These are phyloP conservation scores for Saturnispora silvae DNA, from an alignment of 805 yeast species.

Conservation along the genomic window DNA sequence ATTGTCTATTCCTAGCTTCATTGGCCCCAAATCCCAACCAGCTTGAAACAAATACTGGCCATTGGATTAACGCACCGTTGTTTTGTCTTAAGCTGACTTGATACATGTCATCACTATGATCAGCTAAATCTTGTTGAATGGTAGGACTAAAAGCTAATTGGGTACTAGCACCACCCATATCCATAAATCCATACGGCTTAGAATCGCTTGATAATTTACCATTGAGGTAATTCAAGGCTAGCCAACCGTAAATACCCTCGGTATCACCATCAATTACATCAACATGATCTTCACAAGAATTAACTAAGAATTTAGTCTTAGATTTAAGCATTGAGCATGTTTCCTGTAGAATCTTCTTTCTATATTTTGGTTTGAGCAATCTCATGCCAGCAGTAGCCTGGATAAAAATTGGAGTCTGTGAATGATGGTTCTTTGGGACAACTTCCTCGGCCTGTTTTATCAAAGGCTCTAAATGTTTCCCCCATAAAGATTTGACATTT, in stretches of 20 bases:
- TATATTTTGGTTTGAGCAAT: constrained; percentile 46
- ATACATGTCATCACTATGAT: constrained; percentile 66
- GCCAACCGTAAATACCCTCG: constrained; percentile 95
- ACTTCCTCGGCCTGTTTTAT: constrained; percentile 58
- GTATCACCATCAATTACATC: constrained; percentile 88
- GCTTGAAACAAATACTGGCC: constrained; percentile 87
- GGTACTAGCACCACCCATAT: constrained; percentile 98
- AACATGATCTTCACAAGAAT: constrained; percentile 59
- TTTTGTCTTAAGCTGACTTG: constrained; percentile 53
- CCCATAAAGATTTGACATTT: constrained; percentile 50
- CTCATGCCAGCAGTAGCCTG: constrained; percentile 98
- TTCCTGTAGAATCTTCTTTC: constrained; percentile 40
- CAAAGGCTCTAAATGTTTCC: constrained; percentile 54
- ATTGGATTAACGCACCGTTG: constrained; percentile 60
- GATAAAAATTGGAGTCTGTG: constrained; percentile 76
- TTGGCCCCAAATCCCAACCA: constrained; percentile 99
- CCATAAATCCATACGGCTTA: constrained; percentile 82
- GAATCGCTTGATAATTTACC: constrained; percentile 45
- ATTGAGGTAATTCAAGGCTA: constrained; percentile 76
- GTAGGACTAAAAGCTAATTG: constrained; percentile 91
- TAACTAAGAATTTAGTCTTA: constrained; percentile 45
- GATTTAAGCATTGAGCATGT: constrained; percentile 49
- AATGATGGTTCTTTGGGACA: constrained; percentile 52
- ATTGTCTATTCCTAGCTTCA: constrained; percentile 71
- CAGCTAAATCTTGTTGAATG: constrained; percentile 41